These are phyloP conservation scores for Pezicula radicicola DNA, from an alignment of 2,329 filamentous ascomycete species.

Conservation along the genomic window DNA sequence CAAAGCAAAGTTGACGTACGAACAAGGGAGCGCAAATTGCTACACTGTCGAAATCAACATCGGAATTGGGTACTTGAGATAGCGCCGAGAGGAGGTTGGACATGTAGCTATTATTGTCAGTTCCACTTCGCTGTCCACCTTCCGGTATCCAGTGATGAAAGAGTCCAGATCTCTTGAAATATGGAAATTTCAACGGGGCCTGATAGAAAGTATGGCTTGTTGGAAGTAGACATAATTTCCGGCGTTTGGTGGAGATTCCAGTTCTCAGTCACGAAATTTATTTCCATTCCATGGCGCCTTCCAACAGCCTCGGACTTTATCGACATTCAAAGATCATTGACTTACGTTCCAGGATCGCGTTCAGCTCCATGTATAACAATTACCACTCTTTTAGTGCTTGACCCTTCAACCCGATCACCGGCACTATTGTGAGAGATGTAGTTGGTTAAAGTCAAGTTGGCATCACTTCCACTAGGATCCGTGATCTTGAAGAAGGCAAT, in stretches of 20 bases:
- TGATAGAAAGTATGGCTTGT: no score
- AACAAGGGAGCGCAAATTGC: constrained; percentile 32
- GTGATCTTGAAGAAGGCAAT: constrained; percentile 29
- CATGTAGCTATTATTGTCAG: constrained; percentile 25
- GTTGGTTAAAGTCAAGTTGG: constrained; percentile 29
- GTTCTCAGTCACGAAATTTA: no score
- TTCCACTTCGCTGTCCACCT: background rate
- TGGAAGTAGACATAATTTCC: no score
- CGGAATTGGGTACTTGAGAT: constrained; percentile 21
- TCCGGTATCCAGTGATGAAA: no score
- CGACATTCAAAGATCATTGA: background rate
- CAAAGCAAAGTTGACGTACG: background rate
- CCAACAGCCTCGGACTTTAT: background rate
- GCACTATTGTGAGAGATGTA: constrained; percentile 26
- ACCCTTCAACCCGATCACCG: constrained; percentile 20
- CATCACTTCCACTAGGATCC: constrained; percentile 1
- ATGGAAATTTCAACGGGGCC: no score
- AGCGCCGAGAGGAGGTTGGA: constrained; percentile 29
- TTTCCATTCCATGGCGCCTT: no score
- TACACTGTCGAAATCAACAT: constrained; percentile 27
- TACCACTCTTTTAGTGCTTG: constrained; percentile 28
- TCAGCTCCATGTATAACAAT: constrained; percentile 32
- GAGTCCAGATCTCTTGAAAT: no score
- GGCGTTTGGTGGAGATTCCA: no score
- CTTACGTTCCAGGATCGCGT: constrained; percentile 23